These are phyloP conservation scores for Deuterostichococcus epilithicus DNA, from an alignment of 139 green algal species.

Conservation along the genomic window DNA sequence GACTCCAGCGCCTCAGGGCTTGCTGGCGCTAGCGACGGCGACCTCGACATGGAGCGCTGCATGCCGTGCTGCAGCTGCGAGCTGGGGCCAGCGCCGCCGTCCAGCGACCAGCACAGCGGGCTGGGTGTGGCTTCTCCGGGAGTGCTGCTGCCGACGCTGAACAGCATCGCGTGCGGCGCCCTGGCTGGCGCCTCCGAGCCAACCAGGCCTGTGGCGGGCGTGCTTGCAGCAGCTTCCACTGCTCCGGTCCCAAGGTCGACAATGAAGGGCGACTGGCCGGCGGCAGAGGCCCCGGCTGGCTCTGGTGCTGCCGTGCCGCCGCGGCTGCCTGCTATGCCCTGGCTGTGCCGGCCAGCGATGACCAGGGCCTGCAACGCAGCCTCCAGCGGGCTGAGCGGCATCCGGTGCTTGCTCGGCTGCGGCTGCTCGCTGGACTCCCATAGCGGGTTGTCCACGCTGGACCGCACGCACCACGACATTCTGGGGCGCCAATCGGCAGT, in stretches of 20 bases:
- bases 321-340: neutral
- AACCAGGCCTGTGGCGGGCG: no score
- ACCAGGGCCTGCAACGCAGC: neutral
- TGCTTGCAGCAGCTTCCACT: no score
- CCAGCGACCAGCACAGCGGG: neutral
- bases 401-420: neutral
- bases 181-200: no score
- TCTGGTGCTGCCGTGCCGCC: no score
- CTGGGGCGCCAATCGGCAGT: no score
- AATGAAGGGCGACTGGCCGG: no score
- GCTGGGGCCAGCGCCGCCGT: neutral
- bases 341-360: neutral
- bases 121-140: neutral
- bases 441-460: neutral
- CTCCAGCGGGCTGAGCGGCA: neutral
- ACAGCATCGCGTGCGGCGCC: no score
- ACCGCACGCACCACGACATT: neutral
- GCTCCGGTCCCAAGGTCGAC: no score
- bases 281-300: no score
- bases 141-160: neutral
- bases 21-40: neutral
- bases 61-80: neutral
- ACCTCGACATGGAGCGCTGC: no score
- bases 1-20: neutral
- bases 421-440: neutral